Evolutionary conservation across 805 yeast species (phyloP), one percentile per base, ranked within the genome.

Genomic region (Candida sithepensis): DNA sequence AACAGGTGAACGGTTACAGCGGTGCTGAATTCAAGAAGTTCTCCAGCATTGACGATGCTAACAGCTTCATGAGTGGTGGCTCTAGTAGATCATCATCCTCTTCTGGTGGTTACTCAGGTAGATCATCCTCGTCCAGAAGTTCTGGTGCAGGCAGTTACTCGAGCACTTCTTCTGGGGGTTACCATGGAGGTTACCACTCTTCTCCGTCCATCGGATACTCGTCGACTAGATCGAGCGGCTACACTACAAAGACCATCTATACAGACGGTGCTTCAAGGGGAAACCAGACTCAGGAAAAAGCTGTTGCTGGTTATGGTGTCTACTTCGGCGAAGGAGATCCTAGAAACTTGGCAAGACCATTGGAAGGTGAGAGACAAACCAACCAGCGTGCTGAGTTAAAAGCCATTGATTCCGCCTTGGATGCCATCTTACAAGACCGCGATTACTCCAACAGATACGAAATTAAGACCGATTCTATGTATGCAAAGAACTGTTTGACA

Each of bases 311-410:
- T 0, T 81, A 77, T 57, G 97, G 96, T 21, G 86, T 85, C 0
- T 88, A 69, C 61, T 88, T 75, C 61, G 91, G 89, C 0, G 67
- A 55, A 0, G 58, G 64, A 32, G 85, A 82, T 56, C 49, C 72
- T 2, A 64, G 85, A 40, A 86, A 85, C 60, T 67, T 72, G 9
- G 70, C 84, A 0, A 79, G 71, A 4, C 78, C 84, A 0, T 68
- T 88, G 22, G 38, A n/a, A 2, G 73, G 70, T 2, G 63, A 61
- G 2, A 58, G 58, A 3, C 89, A 83, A 30, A 88, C 96, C 1
- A 90, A 89, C 56, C 90, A 87, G 54, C 67, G 88, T 37, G 94
- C 96, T 1, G 97, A 91, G 64, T 73, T 90, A 10, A 63, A 69
- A 13, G 97, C 96, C 0, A 73, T 86, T 18, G 59, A 67, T 4